A percentile compares a stretch with the other conserved stretches of the same genome.
Evolutionary conservation across 495 filamentous ascomycete genomes (phyloP).

Genomic region (Glonium stellatum): DNA sequence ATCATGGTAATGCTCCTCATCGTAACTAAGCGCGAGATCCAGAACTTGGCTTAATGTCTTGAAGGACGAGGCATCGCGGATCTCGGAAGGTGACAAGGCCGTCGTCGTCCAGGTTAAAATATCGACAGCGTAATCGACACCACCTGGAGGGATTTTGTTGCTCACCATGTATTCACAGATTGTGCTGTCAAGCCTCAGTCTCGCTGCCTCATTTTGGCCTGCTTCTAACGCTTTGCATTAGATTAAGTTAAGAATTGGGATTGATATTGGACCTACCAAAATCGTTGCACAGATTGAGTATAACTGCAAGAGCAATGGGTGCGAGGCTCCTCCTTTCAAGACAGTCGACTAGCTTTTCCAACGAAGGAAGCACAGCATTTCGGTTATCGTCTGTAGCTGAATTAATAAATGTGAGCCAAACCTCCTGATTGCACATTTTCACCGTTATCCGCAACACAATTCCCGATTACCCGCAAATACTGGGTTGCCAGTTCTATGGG

Average conservation of each 20-base stretch:
- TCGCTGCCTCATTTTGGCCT: constrained; percentile 18
- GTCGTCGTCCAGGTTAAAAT: constrained; percentile 20
- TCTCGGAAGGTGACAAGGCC: constrained; percentile 14
- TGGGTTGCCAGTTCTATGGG: constrained; percentile 8
- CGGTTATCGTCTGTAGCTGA: constrained; percentile 15
- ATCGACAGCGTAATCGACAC: constrained; percentile 21
- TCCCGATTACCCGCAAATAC: constrained; percentile 26
- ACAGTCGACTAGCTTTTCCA: constrained; percentile 6
- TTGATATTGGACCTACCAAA: constrained; percentile 16
- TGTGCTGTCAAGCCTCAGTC: constrained; percentile 14
- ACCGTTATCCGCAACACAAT: constrained; percentile 27
- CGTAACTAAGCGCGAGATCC: constrained; percentile 5
- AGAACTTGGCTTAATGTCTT: constrained; percentile 5
- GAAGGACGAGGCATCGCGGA: constrained; percentile 13
- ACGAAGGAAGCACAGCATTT: background rate
- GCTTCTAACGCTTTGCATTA: constrained; percentile 6
- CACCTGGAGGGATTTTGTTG: constrained; percentile 15
- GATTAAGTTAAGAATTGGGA: background rate
- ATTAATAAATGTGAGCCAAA: background rate
- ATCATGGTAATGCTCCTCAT: constrained; percentile 22
- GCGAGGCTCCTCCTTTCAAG: constrained; percentile 9
- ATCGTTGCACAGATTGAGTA: constrained; percentile 27
- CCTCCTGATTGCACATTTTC: background rate
- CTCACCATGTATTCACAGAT: constrained; percentile 6
- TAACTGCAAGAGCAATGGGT: constrained; percentile 14